Conservation (phyloP, 805 yeast species). For the Kregervanrija delftensis region DNA sequence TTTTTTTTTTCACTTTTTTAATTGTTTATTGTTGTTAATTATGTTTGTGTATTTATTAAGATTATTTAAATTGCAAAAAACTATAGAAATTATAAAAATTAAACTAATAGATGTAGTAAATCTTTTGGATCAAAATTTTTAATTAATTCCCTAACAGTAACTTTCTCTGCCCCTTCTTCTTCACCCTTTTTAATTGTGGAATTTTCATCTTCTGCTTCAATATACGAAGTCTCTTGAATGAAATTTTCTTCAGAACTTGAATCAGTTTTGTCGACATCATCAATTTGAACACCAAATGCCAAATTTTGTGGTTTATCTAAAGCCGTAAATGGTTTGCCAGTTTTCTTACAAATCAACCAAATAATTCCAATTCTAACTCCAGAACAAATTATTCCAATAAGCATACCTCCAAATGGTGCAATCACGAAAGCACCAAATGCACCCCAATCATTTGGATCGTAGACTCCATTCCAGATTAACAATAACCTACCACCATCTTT, state of each 20-base stretch:
- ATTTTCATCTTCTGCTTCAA: conserved; percentile 9
- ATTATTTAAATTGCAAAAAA: neutral
- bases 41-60: neutral
- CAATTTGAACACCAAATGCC: conserved; percentile 12
- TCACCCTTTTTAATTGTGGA: neutral
- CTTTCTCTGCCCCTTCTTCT: neutral
- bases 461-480: conserved; percentile 74
- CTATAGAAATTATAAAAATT: neutral
- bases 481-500: conserved; percentile 70
- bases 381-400: conserved; percentile 48
- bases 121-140: conserved; percentile 8
- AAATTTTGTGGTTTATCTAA: conserved; percentile 30
- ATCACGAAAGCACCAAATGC: conserved; percentile 91
- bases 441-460: conserved; percentile 77
- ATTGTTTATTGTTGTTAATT: neutral
- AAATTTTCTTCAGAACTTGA: conserved; percentile 6
- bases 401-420: conserved; percentile 76
- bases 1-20: neutral
- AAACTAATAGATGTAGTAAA: conserved; percentile 11
- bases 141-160: conserved; percentile 8
- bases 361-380: conserved; percentile 36
- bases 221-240: neutral
- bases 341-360: conserved; percentile 28
- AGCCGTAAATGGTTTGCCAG: conserved; percentile 37
- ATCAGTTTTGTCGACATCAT: conserved; percentile 10